Evolutionary conservation across 2,329 filamentous ascomycete species (phyloP).

Genomic region (Fusarium scirpi): DNA sequence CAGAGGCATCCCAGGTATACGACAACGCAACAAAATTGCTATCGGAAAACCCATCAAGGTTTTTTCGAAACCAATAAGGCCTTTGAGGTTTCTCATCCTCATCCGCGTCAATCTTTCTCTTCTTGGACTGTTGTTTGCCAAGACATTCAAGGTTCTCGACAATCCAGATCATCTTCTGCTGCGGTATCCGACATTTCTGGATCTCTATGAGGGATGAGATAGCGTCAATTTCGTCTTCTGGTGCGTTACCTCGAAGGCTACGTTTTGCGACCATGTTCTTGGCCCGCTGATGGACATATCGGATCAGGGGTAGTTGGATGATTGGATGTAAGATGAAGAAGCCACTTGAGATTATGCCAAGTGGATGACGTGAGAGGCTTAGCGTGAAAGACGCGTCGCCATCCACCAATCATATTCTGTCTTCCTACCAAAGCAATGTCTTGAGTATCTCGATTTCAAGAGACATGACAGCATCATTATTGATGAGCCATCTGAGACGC

Average conservation of each 20-base stretch:
- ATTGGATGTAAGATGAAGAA: background rate
- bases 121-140: background rate
- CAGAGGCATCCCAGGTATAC: constrained; percentile 36
- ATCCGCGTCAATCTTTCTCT: background rate
- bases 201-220: constrained; percentile 16
- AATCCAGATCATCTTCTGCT: constrained; percentile 42
- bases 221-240: background rate
- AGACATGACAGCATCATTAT: no score
- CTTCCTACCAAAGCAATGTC: rapidly evolving
- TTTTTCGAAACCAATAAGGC: constrained; percentile 25
- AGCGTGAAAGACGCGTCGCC: constrained; percentile 5
- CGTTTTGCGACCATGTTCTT: constrained; percentile 5
- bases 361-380: constrained; percentile 1
- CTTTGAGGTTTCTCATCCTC: background rate
- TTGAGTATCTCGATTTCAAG: background rate
- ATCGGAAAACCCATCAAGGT: constrained; percentile 20
- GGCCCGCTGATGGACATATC: constrained; percentile 1
- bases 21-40: constrained; percentile 26
- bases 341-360: background rate
- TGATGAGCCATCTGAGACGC: no score
- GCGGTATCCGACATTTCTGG: constrained; percentile 16
- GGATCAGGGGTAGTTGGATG: background rate
- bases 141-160: constrained; percentile 40
- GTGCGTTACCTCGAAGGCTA: background rate
- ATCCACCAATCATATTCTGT: constrained; percentile 1